phyloP scores from a whole-genome alignment of 2,329 filamentous ascomycete genomes.

The Madurella fahalii region DNA sequence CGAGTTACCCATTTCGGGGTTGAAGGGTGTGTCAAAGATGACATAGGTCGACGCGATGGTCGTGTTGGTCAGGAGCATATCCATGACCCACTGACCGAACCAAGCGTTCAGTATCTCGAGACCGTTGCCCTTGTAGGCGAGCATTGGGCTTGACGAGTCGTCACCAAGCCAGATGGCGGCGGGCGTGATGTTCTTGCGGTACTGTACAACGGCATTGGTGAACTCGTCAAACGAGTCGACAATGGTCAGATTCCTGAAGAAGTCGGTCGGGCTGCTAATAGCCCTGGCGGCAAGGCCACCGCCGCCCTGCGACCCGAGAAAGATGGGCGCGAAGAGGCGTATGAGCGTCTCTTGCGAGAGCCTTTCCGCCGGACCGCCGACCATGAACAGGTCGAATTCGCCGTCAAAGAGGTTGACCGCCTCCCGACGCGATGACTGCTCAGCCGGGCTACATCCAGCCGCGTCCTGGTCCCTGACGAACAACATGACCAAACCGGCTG shows the following conservation, averaged over 20 bases:
- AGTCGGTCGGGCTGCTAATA: constrained; percentile 16
- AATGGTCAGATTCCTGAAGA: constrained; percentile 41
- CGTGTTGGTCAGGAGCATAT: constrained; percentile 63
- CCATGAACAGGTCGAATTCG: constrained; percentile 34
- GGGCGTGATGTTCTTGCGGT: constrained; percentile 66
- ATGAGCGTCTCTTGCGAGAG: constrained; percentile 33
- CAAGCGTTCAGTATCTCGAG: constrained; percentile 53
- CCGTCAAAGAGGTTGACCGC: constrained; percentile 38
- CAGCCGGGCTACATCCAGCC: constrained; percentile 48
- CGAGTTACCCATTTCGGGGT: constrained; percentile 64
- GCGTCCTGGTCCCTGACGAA: constrained; percentile 60
- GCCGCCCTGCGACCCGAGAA: constrained; percentile 16
- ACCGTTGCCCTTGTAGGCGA: constrained; percentile 67
- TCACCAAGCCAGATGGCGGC: constrained; percentile 78
- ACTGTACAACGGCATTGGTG: constrained; percentile 56
- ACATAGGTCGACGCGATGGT: constrained; percentile 70
- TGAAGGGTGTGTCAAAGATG: constrained; percentile 70
- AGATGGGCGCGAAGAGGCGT: constrained; percentile 40
- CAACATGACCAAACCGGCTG: constrained; percentile 72
- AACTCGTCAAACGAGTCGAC: constrained; percentile 67
- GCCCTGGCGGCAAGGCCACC: constrained; percentile 20
- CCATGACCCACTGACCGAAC: constrained; percentile 60
- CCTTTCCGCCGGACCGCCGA: constrained; percentile 43
- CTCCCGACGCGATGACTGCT: constrained; percentile 41
- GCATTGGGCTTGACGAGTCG: constrained; percentile 53